A percentile compares a stretch with the other conserved stretches of the same genome.
Conservation (phyloP, 371 early-diverging fungal genomes). For the Mucor indicus region DNA sequence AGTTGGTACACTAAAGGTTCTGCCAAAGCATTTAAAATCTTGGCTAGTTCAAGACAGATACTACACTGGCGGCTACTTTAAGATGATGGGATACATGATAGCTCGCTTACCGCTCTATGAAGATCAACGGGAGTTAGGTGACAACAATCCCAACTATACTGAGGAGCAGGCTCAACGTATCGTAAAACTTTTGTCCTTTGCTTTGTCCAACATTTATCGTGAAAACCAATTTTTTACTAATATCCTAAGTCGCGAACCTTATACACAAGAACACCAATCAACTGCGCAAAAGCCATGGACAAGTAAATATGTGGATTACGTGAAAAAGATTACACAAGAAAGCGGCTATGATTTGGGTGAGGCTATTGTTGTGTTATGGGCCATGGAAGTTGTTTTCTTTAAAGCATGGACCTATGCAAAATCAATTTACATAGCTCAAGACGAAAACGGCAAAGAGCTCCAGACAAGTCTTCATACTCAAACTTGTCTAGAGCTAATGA, state of each 20-base stretch:
- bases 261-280: background rate
- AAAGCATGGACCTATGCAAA: constrained; percentile 19
- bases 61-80: constrained; percentile 24
- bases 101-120: constrained; percentile 12
- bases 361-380: constrained; percentile 23
- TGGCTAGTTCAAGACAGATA: constrained; percentile 26
- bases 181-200: constrained; percentile 18
- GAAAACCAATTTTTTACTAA: constrained; percentile 25
- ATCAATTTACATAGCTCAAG: background rate
- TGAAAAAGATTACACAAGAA: constrained; percentile 19
- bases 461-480: constrained; percentile 13
- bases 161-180: constrained; percentile 7
- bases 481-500: constrained; percentile 19
- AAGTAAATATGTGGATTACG: constrained; percentile 19
- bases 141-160: constrained; percentile 11
- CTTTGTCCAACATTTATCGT: constrained; percentile 22
- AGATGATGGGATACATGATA: constrained; percentile 28
- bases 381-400: constrained; percentile 26
- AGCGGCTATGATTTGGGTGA: constrained; percentile 25
- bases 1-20: constrained; percentile 13
- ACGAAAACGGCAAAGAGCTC: background rate
- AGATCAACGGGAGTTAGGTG: constrained; percentile 18
- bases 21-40: constrained; percentile 22
- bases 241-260: constrained; percentile 10
- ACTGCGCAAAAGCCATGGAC: constrained; percentile 12